Evolutionary conservation across 1,284 basidiomycete species (phyloP), one percentile per base, ranked within the genome.

Genomic region (Boletus hoseneyae): DNA sequence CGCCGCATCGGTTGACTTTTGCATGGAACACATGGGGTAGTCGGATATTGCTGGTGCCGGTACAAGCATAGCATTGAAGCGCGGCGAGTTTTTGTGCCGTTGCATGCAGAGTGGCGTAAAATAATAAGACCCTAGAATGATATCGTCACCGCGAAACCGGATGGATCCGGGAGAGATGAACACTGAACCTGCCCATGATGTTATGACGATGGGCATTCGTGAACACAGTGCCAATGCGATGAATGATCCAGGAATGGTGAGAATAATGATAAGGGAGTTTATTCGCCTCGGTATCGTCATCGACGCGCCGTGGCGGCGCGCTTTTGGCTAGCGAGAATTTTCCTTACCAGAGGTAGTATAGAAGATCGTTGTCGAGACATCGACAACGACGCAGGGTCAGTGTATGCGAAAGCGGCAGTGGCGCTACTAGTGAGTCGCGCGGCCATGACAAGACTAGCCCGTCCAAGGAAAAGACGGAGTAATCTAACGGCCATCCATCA

Each of bases 231-330:
- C 15, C 33, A 10, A 15, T 29, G 11, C 36, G 19, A 7, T 12
- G 15, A 23, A 32, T 27, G 39, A 45, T 48, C 41, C 18, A 37
- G 18, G 39, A 53, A 49, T 49, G 52, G 21, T 42, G 40, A 12
- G 30, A 23, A 30, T 19, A 13, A 15, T 6, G 32, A 27, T 9
- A 4, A 25, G n/a, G 23, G 4, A 13, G 11, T 32, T 37, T 42
- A 8, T 35, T 30, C 15, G 30, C 15, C 39, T 10, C 25, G 16
- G 6, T 27, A 18, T 36, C 21, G 19, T 46, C 18, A 6, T 6
- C 21, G 21, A n/a, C n/a, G n/a, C 21, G 23, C 13, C 15, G 10
- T 37, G 42, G 36, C 18, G 12, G 21, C 21, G 36, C 15, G 13
- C 21, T 12, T 18, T 11, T 6, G 5, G 15, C 29, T 15, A n/a